Percentiles rank a stretch among this genome's conserved stretches.
Conservation (phyloP, 1,139 yeast species). For the Eremothecium sinecaudum region DNA sequence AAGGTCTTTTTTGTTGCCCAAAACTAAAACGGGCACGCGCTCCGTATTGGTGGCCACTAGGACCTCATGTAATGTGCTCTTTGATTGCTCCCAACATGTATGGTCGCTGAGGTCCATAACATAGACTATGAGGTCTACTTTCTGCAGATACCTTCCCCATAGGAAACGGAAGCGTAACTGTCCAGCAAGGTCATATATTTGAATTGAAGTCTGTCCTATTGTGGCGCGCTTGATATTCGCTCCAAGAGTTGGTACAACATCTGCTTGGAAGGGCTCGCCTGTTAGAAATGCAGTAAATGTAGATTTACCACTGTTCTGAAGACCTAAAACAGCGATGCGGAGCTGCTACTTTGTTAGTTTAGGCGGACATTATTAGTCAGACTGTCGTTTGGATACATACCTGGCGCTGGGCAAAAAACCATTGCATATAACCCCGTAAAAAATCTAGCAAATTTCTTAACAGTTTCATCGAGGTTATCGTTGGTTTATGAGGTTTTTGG, state of each 20-base stretch:
- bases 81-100: constrained; percentile 13
- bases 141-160: constrained; percentile 16
- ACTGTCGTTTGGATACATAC: constrained; percentile 3
- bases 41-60: constrained; percentile 16
- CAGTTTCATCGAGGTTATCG: constrained; percentile 2
- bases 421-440: neutral
- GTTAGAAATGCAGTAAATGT: constrained; percentile 14
- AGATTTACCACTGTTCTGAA: constrained; percentile 22
- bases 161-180: constrained; percentile 17
- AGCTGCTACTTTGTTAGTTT: constrained; percentile 9
- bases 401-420: constrained; percentile 3
- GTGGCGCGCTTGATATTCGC: constrained; percentile 12
- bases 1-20: constrained; percentile 19
- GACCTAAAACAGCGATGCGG: constrained; percentile 17
- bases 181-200: constrained; percentile 17
- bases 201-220: constrained; percentile 14
- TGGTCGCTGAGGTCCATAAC: constrained; percentile 20
- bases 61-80: constrained; percentile 12
- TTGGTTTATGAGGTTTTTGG: too few species aligned
- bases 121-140: constrained; percentile 19
- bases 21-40: constrained; percentile 14
- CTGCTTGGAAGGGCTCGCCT: constrained; percentile 15
- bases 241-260: constrained; percentile 20
- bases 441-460: neutral
- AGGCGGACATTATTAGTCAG: too few species aligned